Base-by-base conservation (phyloP, 106 monocot genomes). In the Hemerocallis citrina region DNA sequence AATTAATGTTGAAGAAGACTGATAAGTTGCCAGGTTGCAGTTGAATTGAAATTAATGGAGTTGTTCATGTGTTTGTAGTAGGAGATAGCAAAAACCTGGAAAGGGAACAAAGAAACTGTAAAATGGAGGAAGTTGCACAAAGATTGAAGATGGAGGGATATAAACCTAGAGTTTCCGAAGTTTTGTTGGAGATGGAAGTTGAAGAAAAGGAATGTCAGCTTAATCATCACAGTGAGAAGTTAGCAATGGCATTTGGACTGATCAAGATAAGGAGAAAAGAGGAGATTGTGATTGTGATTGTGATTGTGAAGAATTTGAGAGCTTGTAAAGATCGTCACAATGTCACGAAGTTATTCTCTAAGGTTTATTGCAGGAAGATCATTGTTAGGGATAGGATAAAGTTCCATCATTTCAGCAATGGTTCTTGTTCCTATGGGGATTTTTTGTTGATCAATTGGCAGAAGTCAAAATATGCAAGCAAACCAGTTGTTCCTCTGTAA, bases 301-400 rank as follows among this genome's bases (percentile, higher is more conserved):
- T n/a, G n/a, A n/a, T n/a, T n/a, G n/a, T n/a, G 17, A 85, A 85
- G 74, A 80, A 85, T 36, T 60, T 80, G 70, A 66, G 77, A 48
- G 77, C 74, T 16, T 85, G 80, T 36, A 63, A 71, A 34, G 80
- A 77, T 55, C 81, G 80, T 21, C 80, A 85, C 59, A 34, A 43
- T n/a, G 65, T 57, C 24, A 85, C 76, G 76, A 79, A 85, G 36
- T 12, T 73, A 1, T 28, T 73, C 0, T 85, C 79, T 2, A 73
- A 44, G 67, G 34, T 68, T 0, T 77, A 80, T 21, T 15, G 38
- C 31, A 77, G 85, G 59, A 44, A 77, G 51, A 80, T 85, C 37
- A 45, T 70, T 29, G 49, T 77, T 9, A 77, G 85, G 59, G 85
- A 80, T 51, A 23, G 77, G 29, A 64, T 85, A 17, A 77, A 35